These are phyloP conservation scores for Blastobotrys mokoenaii DNA, from an alignment of 805 yeast species.

Conservation along the genomic window DNA sequence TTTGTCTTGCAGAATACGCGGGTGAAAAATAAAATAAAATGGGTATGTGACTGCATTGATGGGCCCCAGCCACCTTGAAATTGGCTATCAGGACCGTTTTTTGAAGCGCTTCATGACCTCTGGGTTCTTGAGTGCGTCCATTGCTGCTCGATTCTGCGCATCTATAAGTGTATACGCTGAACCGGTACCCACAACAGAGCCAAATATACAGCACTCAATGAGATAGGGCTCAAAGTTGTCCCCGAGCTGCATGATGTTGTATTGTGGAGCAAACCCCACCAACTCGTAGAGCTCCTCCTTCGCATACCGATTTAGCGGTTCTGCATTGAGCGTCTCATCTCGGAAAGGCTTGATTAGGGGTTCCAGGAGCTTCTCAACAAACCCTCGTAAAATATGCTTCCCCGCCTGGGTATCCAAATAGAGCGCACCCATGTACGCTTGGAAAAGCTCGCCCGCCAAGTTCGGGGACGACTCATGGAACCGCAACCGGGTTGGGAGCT, in stretches of 20 bases:
- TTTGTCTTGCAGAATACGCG: too few relatives aligned
- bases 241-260: background rate
- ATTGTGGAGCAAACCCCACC: background rate
- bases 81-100: background rate
- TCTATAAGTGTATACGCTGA: background rate
- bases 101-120: background rate
- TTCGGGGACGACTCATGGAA: background rate
- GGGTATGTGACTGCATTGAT: too few relatives aligned
- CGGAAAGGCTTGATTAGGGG: background rate
- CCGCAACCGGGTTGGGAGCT: background rate
- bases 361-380: background rate
- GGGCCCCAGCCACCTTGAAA: too few relatives aligned
- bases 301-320: background rate
- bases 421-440: background rate
- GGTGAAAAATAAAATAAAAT: too few relatives aligned
- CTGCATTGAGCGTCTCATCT: background rate
- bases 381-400: background rate
- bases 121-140: background rate
- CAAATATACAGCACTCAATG: background rate
- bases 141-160: background rate
- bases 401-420: background rate
- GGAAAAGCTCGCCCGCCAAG: background rate
- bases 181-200: slow-evolving; percentile 1
- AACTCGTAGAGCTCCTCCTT: background rate
- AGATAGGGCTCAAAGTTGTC: background rate